Conservation (phyloP, 495 filamentous ascomycete species). For the Hypoxylon trugodes region DNA sequence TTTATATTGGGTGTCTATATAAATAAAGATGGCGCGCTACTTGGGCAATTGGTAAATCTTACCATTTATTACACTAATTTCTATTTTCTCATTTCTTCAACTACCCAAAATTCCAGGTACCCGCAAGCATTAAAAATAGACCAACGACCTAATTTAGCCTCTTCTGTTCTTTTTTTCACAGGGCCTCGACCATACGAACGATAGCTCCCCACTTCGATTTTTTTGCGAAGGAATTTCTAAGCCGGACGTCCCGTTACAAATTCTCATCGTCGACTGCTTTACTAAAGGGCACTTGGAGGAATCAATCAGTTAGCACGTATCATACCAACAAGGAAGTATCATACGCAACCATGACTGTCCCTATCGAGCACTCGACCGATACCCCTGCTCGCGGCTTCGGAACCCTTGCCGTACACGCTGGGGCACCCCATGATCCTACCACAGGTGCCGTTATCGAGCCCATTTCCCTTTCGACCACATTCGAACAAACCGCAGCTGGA, state of each 20-base stretch:
- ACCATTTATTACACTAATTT: too few relatives aligned
- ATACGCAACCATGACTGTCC: conserved; percentile 48
- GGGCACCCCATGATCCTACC: conserved; percentile 83
- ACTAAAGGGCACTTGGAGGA: not conserved
- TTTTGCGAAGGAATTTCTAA: too few relatives aligned
- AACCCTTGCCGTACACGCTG: conserved; percentile 93
- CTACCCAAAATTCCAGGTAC: conserved; percentile 1
- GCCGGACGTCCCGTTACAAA: not conserved
- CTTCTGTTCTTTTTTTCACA: not conserved
- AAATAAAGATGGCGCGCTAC: too few relatives aligned
- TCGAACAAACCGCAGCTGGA: conserved; percentile 84
- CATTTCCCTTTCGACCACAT: conserved; percentile 96
- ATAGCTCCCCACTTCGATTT: too few relatives aligned
- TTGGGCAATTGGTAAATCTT: too few relatives aligned
- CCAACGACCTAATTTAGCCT: conserved; percentile 15
- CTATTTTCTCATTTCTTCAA: too few relatives aligned
- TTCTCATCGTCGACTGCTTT: not conserved
- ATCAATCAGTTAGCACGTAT: not conserved
- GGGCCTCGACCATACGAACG: not conserved
- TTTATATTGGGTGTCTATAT: too few relatives aligned
- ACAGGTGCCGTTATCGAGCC: conserved; percentile 96
- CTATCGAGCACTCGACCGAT: conserved; percentile 50
- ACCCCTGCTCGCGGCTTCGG: conserved; percentile 72
- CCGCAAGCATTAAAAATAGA: conserved; percentile 12
- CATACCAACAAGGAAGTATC: not conserved